Evolutionary conservation across 2,329 filamentous ascomycete species (phyloP).

Genomic region (Trichoderma oligosporum): DNA sequence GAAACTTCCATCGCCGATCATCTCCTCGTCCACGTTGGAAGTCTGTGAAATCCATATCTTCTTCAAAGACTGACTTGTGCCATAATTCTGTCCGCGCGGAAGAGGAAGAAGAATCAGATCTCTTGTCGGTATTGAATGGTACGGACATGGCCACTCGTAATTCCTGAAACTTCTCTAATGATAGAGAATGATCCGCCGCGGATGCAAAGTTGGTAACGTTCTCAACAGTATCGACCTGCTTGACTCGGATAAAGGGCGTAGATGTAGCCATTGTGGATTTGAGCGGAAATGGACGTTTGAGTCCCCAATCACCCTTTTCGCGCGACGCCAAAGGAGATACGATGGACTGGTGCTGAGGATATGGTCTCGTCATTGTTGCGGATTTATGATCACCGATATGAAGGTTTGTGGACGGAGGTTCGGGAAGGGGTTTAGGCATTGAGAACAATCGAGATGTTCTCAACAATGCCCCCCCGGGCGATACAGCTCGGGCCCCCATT

Average conservation of each 20-base stretch:
- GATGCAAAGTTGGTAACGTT: constrained; percentile 86
- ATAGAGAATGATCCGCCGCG: constrained; percentile 75
- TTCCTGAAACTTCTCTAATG: constrained; percentile 82
- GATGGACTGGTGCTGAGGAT: constrained; percentile 81
- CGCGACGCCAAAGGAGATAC: constrained; percentile 71
- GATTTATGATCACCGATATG: constrained; percentile 37
- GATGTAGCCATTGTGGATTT: constrained; percentile 69
- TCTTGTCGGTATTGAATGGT: constrained; percentile 32
- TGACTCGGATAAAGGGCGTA: constrained; percentile 72
- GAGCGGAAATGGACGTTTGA: constrained; percentile 79
- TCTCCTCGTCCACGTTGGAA: constrained; percentile 35
- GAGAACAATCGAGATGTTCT: constrained; percentile 88
- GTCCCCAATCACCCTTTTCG: constrained; percentile 80
- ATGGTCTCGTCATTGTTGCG: constrained; percentile 59
- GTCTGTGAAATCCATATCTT: constrained; percentile 52
- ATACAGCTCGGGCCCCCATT: constrained; percentile 41
- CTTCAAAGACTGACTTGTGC: constrained; percentile 57
- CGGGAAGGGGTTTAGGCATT: constrained; percentile 70
- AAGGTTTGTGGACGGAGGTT: constrained; percentile 49
- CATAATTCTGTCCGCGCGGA: constrained; percentile 25
- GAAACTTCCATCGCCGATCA: constrained; percentile 61
- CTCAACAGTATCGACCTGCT: constrained; percentile 77
- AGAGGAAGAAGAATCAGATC: constrained; percentile 14
- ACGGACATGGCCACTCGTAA: constrained; percentile 68
- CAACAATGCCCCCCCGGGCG: constrained; percentile 66